Conservation (phyloP, 1,284 basidiomycete genomes). For the Ganoderma lingzhi region DNA sequence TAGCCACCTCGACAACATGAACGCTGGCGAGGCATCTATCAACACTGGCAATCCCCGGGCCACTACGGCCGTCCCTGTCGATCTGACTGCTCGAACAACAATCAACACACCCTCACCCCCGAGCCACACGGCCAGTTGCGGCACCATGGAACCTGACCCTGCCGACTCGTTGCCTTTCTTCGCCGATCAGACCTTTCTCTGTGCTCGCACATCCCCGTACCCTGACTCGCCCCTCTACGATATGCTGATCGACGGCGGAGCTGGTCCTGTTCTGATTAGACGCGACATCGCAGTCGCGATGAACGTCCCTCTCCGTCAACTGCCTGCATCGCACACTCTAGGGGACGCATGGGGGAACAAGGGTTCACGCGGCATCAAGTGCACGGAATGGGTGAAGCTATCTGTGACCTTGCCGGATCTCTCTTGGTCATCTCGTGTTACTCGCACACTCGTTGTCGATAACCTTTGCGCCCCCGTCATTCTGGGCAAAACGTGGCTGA, state of each 20-base stretch:
- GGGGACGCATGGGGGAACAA: no score
- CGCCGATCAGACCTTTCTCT: not conserved
- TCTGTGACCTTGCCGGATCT: slow-evolving; percentile 11
- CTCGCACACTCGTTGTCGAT: slow-evolving; percentile 25
- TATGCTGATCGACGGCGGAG: slow-evolving; percentile 2
- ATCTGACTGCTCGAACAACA: no score
- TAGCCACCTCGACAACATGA: no score
- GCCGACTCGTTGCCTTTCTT: not conserved
- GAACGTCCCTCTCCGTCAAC: not conserved
- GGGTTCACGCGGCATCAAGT: not conserved
- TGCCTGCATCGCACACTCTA: not conserved
- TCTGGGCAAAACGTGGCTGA: slow-evolving; percentile 24
- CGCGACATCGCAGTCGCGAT: slow-evolving; percentile 41
- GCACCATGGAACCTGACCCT: slow-evolving; percentile 10
- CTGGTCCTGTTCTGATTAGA: slow-evolving; percentile 7
- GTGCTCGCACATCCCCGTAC: not conserved
- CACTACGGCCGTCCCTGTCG: no score
- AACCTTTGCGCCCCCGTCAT: slow-evolving; percentile 29
- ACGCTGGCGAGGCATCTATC: no score
- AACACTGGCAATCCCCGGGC: no score
- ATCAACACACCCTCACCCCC: not conserved
- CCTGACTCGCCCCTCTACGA: not conserved
- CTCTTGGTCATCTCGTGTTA: slow-evolving; percentile 20
- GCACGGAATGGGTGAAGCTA: slow-evolving; percentile 24
- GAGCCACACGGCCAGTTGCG: not conserved